Base-by-base conservation (phyloP, 1,284 basidiomycete species). In the Austroboletus niveus region DNA sequence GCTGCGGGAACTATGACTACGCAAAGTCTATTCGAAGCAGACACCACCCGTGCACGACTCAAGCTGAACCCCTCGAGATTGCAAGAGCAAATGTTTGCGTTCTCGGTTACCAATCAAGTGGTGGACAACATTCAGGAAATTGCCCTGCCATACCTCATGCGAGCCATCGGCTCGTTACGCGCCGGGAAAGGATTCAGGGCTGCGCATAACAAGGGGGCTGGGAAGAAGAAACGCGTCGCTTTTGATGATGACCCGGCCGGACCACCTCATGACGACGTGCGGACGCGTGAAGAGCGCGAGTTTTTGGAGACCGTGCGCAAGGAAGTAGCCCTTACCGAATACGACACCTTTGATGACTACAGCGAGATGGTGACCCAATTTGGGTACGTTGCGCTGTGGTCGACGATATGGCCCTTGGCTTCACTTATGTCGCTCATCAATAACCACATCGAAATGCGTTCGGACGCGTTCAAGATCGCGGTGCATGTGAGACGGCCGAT, bases 301-400 rank as follows among this genome's bases (percentile, higher is more conserved):
- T 92, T 91, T 65, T 72, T 98, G 59, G 83, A 90, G 60, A 75
- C 80, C 44, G 87, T 97, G 22, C 76, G 90, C 45, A 73, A 77
- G 51, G 90, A 99, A 73, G 85, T 89, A 8, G 79, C 79, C 10
- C 74, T 97, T 45, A 91, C 94, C 0, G 83, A 86, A 38, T 98
- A 98, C 63, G 81, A 82, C 44, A 72, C 87, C 4, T 93, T 92
- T 61, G 79, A 74, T 53, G 94, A 97, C 72, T 98, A 95, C 69
- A 86, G 85, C 62, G 95, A 98, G 75, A 97, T 98, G 94, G 91
- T 93, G 27, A 92, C 91, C 4, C 87, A 94, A 70, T 96, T 97
- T 65, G 96, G 96, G 2, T 95, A 94, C 68, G 84, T 98, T 29
- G 84, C 84, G 3, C 75, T 98, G 30, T 98, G 95, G 92, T 90